Base-by-base conservation (phyloP, 1,139 yeast species). In the Nakaseomyces bracarensis region DNA sequence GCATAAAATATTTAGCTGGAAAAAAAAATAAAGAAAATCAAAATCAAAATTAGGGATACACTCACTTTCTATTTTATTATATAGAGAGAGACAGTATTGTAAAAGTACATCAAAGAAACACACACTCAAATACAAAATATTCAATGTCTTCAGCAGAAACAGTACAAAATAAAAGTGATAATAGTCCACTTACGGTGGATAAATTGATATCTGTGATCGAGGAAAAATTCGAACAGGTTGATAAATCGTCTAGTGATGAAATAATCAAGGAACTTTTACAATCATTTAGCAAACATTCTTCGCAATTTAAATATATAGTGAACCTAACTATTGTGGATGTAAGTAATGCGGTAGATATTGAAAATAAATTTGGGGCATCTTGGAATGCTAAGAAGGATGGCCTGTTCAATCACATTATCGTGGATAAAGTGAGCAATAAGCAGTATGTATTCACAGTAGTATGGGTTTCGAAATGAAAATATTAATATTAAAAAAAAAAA, bases 331-430 rank as follows among this genome's bases (percentile, higher is more conserved):
- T 50, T 11, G 33, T 49, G 5, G 45, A 58, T 13, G 35, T 30
- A 3, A 46, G 36, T 4, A 43, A 48, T 2, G 50, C 54, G 20
- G 44, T 50, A 14, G 43, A 48, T n/a, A 47, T 68, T 20, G 47
- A 55, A 1, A 56, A 60, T 27, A 43, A 55, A 6, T 50, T 67
- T 29, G 72, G 71, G 10, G 60, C 70, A 1, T 48, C 61, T 14
- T 68, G 72, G 71, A 65, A 68, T 45, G 49, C 53, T 18, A 50
- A 57, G 16, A 64, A 57, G 31, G 74, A 69, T 47, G 72, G 72
- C 4, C 39, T 56, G 13, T 51, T 62, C n/a, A 60, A 56, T 33
- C 46, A 61, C 23, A 52, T 49, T 20, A 18, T 59, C 9, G 31
- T 30, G 7, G 38, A 41, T 26, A 38, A 38, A 10, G 44, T 36